Base-by-base conservation (phyloP, 1,284 basidiomycete species). In the Cryptococcus hybrid region DNA sequence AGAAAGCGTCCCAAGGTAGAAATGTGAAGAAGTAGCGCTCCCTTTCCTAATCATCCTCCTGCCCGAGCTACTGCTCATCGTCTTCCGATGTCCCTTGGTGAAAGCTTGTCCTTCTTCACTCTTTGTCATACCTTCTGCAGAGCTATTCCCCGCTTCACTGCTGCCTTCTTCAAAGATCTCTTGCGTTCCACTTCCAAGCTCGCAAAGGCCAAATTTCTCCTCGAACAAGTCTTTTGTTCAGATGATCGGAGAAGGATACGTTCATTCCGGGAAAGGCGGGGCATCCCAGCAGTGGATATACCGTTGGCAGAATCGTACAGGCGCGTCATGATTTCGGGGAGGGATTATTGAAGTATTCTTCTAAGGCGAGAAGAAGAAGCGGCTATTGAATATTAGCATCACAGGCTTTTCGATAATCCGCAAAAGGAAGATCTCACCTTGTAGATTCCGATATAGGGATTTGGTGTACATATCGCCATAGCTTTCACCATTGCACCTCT, bases 401-500 rank as follows among this genome's bases (percentile, higher is more conserved):
- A 47, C 40, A n/a, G 47, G 24, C 15, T 15, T 50, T 35, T 38
- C 44, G 44, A 38, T 47, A 49, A 48, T 40, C 5, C 56, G 56
- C 38, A 45, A 18, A 1, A 40, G 40, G 15, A 35, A 39, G 47
- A 36, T 43, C 4, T 30, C 37, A 88, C 92, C 84, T 98, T 97
- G 85, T 96, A 99, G 69, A 98, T 91, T 68, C 97, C 92, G 59
- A 99, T 92, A 77, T 90, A 98, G 0, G 96, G 93, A 78, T 95
- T 88, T 34, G 88, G 86, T 0, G 93, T 95, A 70, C 92, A 96
- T 63, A 99, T 90, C 13, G 95, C 95, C 80, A 99, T 84, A 3
- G 95, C 95, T 78, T 97, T 91, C 62, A 98, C 93, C 63, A 89
- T 86, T 0, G 94, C 95, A 55, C 95, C 94, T 80, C 95, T 93